Evolutionary conservation across 345 rosid genomes (phyloP).

Genomic region (Xanthoceras sorbifolium): DNA sequence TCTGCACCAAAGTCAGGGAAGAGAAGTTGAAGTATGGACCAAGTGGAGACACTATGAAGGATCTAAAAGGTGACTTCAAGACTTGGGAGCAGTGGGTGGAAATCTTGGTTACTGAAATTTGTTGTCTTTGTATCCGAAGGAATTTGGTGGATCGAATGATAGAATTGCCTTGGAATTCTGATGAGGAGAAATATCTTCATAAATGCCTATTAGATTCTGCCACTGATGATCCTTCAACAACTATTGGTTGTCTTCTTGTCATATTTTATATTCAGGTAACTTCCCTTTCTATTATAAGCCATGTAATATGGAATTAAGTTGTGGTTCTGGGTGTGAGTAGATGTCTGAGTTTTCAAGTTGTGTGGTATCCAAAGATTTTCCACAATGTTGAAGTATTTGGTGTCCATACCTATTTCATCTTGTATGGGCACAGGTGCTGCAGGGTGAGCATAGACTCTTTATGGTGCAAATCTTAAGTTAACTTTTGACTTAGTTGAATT

Average conservation of each 20-base stretch:
- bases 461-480: not conserved
- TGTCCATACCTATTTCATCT: not conserved
- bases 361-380: not conserved
- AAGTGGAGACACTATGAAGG: slow-evolving; percentile 33
- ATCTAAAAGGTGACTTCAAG: slow-evolving; percentile 42
- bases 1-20: slow-evolving; percentile 72
- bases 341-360: not conserved
- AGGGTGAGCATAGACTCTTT: not conserved
- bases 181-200: slow-evolving; percentile 84
- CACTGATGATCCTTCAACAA: slow-evolving; percentile 65
- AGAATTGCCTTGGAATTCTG: slow-evolving; percentile 88
- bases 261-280: slow-evolving; percentile 92
- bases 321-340: not conserved
- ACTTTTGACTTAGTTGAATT: not conserved
- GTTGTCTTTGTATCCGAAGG: slow-evolving; percentile 83
- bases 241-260: slow-evolving; percentile 77
- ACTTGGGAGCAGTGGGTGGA: slow-evolving; percentile 82
- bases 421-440: not conserved
- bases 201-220: slow-evolving; percentile 84
- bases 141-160: slow-evolving; percentile 86
- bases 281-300: not conserved
- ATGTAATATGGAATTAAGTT: not conserved
- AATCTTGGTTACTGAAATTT: slow-evolving; percentile 79
- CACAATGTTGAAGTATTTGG: not conserved
- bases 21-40: slow-evolving; percentile 47